Conservation (phyloP, 2,329 filamentous ascomycete genomes). For the Emmonsia crescens region DNA sequence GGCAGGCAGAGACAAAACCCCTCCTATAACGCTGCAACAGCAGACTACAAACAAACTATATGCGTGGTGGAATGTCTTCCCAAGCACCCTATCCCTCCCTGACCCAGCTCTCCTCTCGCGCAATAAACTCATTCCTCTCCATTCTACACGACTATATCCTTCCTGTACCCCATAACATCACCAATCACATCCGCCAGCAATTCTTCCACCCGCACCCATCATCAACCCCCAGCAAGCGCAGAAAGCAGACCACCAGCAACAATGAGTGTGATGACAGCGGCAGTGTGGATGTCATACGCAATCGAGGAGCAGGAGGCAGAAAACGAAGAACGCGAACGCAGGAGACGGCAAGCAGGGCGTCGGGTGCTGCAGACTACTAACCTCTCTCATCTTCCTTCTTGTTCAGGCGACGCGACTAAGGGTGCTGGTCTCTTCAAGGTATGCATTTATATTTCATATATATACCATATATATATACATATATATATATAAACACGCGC, state of each 20-base stretch:
- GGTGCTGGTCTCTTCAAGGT: conserved; percentile 15
- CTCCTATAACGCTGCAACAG: background rate
- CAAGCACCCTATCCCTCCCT: background rate
- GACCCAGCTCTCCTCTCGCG: background rate
- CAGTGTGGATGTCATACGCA: conserved; percentile 3
- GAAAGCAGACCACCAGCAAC: background rate
- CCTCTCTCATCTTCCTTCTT: background rate
- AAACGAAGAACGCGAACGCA: background rate
- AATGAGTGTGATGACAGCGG: background rate
- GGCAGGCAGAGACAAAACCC: background rate
- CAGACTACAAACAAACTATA: background rate
- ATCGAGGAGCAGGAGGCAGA: background rate
- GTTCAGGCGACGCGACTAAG: conserved; percentile 11
- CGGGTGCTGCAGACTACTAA: conserved; percentile 6
- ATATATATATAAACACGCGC: background rate
- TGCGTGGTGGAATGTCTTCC: background rate
- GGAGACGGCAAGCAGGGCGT: background rate
- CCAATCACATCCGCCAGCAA: background rate
- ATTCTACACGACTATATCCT: background rate
- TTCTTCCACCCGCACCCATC: background rate
- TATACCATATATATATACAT: conserved; percentile 12
- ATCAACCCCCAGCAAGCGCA: background rate
- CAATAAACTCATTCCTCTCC: background rate
- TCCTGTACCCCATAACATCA: background rate
- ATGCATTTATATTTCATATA: background rate